Evolutionary conservation across 345 rosid species (phyloP).

Genomic region (Sisymbrium irio): DNA sequence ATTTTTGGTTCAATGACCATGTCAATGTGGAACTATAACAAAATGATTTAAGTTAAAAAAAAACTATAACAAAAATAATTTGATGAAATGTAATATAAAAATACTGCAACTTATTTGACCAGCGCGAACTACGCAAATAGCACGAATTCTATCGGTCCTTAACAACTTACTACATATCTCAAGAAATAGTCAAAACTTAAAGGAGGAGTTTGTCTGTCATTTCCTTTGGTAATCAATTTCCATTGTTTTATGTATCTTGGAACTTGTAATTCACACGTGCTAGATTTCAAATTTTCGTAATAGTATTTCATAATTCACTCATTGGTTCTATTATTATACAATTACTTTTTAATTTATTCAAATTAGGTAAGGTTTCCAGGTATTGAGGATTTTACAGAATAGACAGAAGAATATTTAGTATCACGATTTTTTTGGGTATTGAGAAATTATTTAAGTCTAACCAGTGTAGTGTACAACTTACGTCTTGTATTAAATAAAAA

Average conservation of each 20-base stretch:
- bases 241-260: constrained; percentile 6
- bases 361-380: constrained; percentile 15
- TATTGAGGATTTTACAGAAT: constrained; percentile 14
- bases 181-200: constrained; percentile 15
- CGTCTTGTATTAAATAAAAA: neutral
- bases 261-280: constrained; percentile 25
- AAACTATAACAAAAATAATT: neutral
- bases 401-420: neutral
- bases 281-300: neutral
- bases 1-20: neutral
- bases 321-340: neutral
- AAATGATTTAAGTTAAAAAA: no score
- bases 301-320: neutral
- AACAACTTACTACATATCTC: neutral
- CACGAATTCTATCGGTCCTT: neutral
- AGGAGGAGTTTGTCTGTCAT: constrained; percentile 27
- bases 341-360: neutral
- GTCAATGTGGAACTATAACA: neutral
- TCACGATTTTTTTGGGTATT: neutral
- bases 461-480: constrained; percentile 6
- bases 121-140: constrained; percentile 13
- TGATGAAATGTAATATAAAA: neutral
- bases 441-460: neutral
- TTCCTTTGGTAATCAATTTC: neutral
- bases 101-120: neutral